Evolutionary conservation across 495 filamentous ascomycete species (phyloP), one percentile per base, ranked within the genome.

Genomic region (Penicillium samsonianum): DNA sequence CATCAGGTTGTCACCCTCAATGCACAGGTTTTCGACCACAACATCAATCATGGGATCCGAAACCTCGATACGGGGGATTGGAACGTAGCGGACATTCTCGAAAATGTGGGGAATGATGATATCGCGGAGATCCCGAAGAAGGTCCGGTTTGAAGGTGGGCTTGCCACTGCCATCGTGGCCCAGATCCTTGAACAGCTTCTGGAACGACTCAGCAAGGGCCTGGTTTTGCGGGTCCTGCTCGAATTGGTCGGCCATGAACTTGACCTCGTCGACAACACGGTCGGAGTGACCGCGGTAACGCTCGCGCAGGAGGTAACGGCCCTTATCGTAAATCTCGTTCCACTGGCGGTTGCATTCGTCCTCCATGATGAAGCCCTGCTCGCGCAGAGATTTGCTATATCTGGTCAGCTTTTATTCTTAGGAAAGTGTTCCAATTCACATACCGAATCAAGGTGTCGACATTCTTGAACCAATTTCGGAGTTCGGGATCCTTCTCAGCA

Each of bases 1-100:
- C 82, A 94, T 90, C 62, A 98, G 83, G 74, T 98, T 98, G 76
- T 98, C 94, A 57, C 91, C 90, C 76, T 98, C 94, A 60, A 98
- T 82, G 41, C 96, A 86, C 25, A 98, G 79, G 69, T 98, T 98
- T 78, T 98, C 94, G 40, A 98, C 80, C 16, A 98, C 75, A 48
- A 88, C 90, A 73, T 98, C 94, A 48, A 94, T 77, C 80, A 85
- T 84, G 12, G 82, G 82, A 64, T 98, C 95, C 3, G 87, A 87
- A 62, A 94, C 94, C 73, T 98, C 94, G 52, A 98, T 96, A 26
- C 94, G 85, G 11, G 94, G 95, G 50, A 98, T 84, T 17, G 94
- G 94, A 22, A 98, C 85, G 73, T 98, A 98, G 53, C 91, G 88
- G 23, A 95, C 75, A 59, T 84, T 89, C 79, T 97, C 90, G 60